Base-by-base conservation (phyloP, 768 basidiomycete species). In the Auriscalpium vulgare region DNA sequence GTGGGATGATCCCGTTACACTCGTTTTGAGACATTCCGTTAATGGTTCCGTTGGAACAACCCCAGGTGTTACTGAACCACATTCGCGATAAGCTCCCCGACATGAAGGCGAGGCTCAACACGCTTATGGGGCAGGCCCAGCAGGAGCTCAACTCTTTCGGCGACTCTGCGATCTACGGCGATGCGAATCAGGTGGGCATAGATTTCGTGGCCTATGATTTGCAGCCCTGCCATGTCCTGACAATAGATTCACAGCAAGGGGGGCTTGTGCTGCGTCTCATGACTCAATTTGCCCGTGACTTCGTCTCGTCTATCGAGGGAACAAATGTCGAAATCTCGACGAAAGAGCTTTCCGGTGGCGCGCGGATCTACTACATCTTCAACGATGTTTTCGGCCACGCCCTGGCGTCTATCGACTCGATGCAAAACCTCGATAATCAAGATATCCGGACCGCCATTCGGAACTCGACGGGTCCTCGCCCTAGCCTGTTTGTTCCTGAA, bases 301-400 rank as follows among this genome's bases (percentile, higher is more conserved):
- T 97, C 60, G 81, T 98, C 52, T 87, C 95, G 0, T 95, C 94
- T 13, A 97, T 99, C 63, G 97, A 99, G 63, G 97, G 97, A 54
- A 97, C 94, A 13, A 92, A 92, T 55, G 81, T 95, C 40, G 91
- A 97, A 59, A 89, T 98, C 64, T 95, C 93, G 1, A 99, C 97
- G 0, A 99, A 99, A 68, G 97, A 99, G 68, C 84, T 99, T 14
- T 97, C 91, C 7, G 97, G 97, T 44, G 97, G 97, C 47, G 97
- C 97, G 21, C 83, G 97, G 53, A 93, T 99, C 72, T 98, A 98
- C 72, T 98, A 98, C 74, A 98, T 99, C 68, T 99, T 99, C 81
- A 93, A 98, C 68, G 97, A 98, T 65, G 83, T 98, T 53, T 99
- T 98, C 66, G 97, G 97, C 1, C 79, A 88, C 51, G 97, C 95